Evolutionary conservation across 257 asterid genomes (phyloP), one percentile per base, ranked within the genome.

Genomic region (Cordia subcordata): DNA sequence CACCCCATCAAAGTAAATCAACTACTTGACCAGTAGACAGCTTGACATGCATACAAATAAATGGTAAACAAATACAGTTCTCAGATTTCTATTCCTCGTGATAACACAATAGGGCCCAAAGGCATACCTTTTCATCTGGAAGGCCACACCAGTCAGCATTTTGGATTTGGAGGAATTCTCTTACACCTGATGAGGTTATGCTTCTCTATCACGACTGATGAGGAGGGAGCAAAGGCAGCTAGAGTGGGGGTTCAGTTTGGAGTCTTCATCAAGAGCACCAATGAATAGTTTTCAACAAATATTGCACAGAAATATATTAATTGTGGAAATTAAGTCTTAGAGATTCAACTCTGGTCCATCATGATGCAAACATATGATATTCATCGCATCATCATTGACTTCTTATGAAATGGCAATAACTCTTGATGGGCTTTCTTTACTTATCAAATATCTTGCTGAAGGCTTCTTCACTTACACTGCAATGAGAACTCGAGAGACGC

Each of bases 1-100:
- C 73, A 81, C 96, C 85, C 98, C 98, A 91, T 5, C 95, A 96
- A 62, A 91, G 83, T 70, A 91, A 71, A 84, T 87, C 98, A 63
- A 79, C 94, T 72, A 77, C 59, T 79, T 87, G 92, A 27, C 98
- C 96, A 62, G 71, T 79, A 14, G 94, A 87, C 65, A 87, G 70
- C 61, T 73, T 91, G 38, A 91, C 94, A 95, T 87, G 79, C 45
- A 68, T 61, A 27, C 63, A 33, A 42, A 55, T 21, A 27, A 27
- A 27, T 27, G 35, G 49, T 54, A 32, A 56, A 65, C 16, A 51
- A 40, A 19, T 17, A 27, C 3, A 49, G 1, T 49, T n/a, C 1
- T 3, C 20, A 16, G 54, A 49, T 17, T 49, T 10, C 13, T 49
- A n/a, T 8, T 8, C 10, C 16, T 49, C 27, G 8, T 16, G 54